phyloP scores from a whole-genome alignment of 257 asterid genomes.

The Sherardia arvensis region DNA sequence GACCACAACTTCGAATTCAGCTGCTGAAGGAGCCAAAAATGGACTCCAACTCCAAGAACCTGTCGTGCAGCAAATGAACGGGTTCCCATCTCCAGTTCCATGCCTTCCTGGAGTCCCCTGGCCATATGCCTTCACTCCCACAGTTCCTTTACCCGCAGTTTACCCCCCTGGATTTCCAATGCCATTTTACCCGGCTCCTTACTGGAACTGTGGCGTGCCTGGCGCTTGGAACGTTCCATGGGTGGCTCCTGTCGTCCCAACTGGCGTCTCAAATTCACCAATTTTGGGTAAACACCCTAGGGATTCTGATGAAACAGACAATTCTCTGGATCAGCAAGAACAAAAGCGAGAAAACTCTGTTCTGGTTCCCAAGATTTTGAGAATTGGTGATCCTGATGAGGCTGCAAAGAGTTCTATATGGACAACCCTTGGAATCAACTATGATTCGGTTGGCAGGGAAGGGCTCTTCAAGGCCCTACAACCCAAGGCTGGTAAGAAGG shows the following conservation, averaged over 20 bases:
- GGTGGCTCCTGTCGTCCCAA: slow-evolving; percentile 31
- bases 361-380: slow-evolving; percentile 62
- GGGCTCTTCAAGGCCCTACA: slow-evolving; percentile 62
- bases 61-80: slow-evolving; percentile 30
- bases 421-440: slow-evolving; percentile 71
- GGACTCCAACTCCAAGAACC: slow-evolving; percentile 28
- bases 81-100: slow-evolving; percentile 44
- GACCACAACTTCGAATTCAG: slow-evolving; percentile 21
- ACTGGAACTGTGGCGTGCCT: slow-evolving; percentile 52
- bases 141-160: slow-evolving; percentile 44
- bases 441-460: slow-evolving; percentile 31
- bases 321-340: slow-evolving; percentile 12
- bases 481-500: slow-evolving; percentile 34
- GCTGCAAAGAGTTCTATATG: slow-evolving; percentile 86
- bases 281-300: slow-evolving; percentile 67
- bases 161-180: slow-evolving; percentile 46
- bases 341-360: slow-evolving; percentile 30
- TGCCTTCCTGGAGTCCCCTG: slow-evolving; percentile 50
- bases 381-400: slow-evolving; percentile 80
- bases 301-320: slow-evolving; percentile 36
- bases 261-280: slow-evolving; percentile 32
- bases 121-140: slow-evolving; percentile 49
- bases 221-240: slow-evolving; percentile 57
- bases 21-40: slow-evolving; percentile 19
- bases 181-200: slow-evolving; percentile 54